These are phyloP conservation scores for Leccinum boreale DNA, from an alignment of 768 basidiomycete genomes.

Conservation along the genomic window DNA sequence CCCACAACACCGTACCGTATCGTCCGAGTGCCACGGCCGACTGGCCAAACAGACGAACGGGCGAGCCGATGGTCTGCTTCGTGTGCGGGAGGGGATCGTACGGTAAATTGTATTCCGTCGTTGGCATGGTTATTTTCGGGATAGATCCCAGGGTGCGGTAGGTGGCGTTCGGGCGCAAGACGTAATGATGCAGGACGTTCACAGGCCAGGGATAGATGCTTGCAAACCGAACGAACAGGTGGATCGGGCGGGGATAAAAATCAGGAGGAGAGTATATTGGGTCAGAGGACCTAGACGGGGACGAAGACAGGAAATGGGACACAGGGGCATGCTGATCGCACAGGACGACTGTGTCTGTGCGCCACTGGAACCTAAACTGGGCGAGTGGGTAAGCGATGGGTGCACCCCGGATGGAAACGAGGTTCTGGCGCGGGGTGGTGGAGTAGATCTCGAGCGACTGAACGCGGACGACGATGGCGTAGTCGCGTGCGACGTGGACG, in stretches of 20 bases:
- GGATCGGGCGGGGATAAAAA: conserved; percentile 33
- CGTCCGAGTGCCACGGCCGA: conserved; percentile 53
- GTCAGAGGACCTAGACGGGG: background rate
- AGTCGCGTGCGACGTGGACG: conserved; percentile 40
- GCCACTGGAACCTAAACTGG: conserved; percentile 51
- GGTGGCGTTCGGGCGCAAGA: conserved; percentile 43
- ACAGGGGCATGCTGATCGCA: conserved; percentile 23
- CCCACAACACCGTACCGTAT: conserved; percentile 63
- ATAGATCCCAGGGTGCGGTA: conserved; percentile 23
- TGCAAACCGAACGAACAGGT: conserved; percentile 57
- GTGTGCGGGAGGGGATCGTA: conserved; percentile 38
- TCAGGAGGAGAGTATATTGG: background rate
- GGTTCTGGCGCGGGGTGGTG: conserved; percentile 23
- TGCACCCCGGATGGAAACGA: conserved; percentile 12
- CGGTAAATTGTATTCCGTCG: conserved; percentile 39
- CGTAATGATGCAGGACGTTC: conserved; percentile 64
- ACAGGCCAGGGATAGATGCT: conserved; percentile 65
- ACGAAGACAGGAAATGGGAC: background rate
- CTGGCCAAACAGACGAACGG: conserved; percentile 54
- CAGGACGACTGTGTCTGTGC: conserved; percentile 50
- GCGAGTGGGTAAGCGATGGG: conserved; percentile 42
- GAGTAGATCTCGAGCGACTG: conserved; percentile 44
- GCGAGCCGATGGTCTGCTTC: conserved; percentile 45
- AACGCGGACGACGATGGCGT: conserved; percentile 44
- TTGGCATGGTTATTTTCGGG: background rate